These are phyloP conservation scores for Tubosaeta brunneosetosa DNA, from an alignment of 768 basidiomycete genomes.

Conservation along the genomic window DNA sequence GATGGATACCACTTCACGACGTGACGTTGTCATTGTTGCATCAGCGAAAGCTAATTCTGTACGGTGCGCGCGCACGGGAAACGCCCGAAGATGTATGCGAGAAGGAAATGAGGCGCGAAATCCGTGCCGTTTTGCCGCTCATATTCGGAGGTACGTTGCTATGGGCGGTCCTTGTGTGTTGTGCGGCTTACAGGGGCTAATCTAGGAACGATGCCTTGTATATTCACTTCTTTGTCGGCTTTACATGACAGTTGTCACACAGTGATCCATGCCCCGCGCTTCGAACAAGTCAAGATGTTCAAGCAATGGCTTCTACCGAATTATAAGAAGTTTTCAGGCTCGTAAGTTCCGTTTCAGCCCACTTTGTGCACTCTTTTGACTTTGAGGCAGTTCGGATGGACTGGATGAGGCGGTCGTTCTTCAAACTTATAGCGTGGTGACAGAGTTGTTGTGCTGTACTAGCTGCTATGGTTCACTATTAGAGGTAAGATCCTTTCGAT, in stretches of 20 bases:
- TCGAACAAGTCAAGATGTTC: constrained; percentile 69
- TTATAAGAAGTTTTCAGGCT: constrained; percentile 48
- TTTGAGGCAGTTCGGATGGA: constrained; percentile 23
- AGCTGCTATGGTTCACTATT: constrained; percentile 66
- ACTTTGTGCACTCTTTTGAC: neutral
- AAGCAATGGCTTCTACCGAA: constrained; percentile 73
- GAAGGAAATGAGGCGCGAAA: constrained; percentile 65
- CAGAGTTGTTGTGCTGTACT: constrained; percentile 56
- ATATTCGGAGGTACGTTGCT: constrained; percentile 56
- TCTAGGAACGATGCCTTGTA: constrained; percentile 30
- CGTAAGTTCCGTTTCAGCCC: constrained; percentile 30
- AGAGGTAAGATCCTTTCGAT: constrained; percentile 43
- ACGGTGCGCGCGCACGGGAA: constrained; percentile 64
- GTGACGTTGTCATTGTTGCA: constrained; percentile 54
- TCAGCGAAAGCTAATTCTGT: constrained; percentile 65
- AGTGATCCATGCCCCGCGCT: constrained; percentile 55
- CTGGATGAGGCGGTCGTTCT: constrained; percentile 37
- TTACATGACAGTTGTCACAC: constrained; percentile 42
- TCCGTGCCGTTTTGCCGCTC: constrained; percentile 58
- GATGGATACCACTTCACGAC: constrained; percentile 66
- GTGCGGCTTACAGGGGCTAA: constrained; percentile 9
- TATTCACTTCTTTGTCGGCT: constrained; percentile 34
- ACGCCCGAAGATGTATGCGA: constrained; percentile 70
- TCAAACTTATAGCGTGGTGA: constrained; percentile 51
- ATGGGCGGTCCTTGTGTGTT: neutral